Evolutionary conservation across 2,329 filamentous ascomycete species (phyloP), one percentile per base, ranked within the genome.

Genomic region (Chaetomium sp.): DNA sequence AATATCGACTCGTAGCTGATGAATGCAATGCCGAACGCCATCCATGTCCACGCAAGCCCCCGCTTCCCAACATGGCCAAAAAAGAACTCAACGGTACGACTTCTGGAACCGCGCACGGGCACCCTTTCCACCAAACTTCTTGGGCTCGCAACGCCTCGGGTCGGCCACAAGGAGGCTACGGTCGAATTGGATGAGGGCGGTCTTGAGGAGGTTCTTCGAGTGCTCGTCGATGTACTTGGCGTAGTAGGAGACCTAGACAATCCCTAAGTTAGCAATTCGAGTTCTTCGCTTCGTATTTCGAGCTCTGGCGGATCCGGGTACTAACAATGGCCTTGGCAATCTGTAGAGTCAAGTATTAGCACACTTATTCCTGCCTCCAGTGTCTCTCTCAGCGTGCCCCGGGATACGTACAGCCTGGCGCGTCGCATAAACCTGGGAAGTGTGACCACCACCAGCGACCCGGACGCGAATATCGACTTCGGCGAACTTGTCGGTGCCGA

Each of bases 171-270:
- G 88, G 67, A 99, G 87, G 74, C 66, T 70, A 60, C 70, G 69
- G 69, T 72, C 70, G 67, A 70, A 99, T 76, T 91, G 85, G 72
- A 92, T 89, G 69, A 99, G 86, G 68, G 89, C 89, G 80, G 92
- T 88, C 90, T 97, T 99, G 73, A 99, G 85, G 79, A 91, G 84
- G 86, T 97, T 96, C 89, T 99, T 99, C 82, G 88, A 90, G 88
- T 97, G 91, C 88, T 99, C 94, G 75, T 99, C 94, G 79, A 97
- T 90, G 81, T 87, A 99, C 85, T 99, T 96, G 82, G 96, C 92
- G 88, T 96, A 97, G 88, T 96, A 96, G 78, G 91, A 88, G 48
- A 65, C 56, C 64, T 65, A 44, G 11, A 56, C 32, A 32, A 38
- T 47, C n/a, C n/a, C 6, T n/a, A 27, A 27, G 56, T 62, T 42